Evolutionary conservation across 129 eudicot species (phyloP).

Genomic region (Pseudognaphalium luteoalbum): DNA sequence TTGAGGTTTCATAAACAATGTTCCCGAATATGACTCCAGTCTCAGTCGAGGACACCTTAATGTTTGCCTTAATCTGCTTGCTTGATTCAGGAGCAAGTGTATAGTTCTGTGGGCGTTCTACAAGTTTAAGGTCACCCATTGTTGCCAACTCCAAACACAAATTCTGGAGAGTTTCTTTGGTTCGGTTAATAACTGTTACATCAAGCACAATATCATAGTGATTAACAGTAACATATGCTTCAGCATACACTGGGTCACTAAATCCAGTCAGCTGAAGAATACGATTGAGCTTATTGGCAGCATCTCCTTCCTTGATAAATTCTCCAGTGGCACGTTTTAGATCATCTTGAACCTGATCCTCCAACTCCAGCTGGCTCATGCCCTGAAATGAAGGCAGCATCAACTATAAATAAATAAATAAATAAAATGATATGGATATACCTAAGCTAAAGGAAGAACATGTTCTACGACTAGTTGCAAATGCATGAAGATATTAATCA

Average conservation of each 20-base stretch:
- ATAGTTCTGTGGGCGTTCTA: conserved; percentile 95
- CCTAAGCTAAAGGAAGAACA: neutral
- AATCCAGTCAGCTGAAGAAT: conserved; percentile 96
- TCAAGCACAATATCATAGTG: conserved; percentile 97
- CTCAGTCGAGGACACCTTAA: conserved; percentile 97
- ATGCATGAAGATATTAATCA: neutral
- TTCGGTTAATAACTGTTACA: conserved; percentile 89
- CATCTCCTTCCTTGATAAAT: conserved; percentile 79
- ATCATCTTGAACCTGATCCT: conserved; percentile 96
- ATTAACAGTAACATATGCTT: conserved; percentile 95
- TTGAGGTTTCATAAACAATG: conserved; percentile 92
- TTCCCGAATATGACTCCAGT: conserved; percentile 97
- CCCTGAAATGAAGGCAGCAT: conserved; percentile 47
- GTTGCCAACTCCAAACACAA: conserved; percentile 96
- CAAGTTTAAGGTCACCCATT: conserved; percentile 99
- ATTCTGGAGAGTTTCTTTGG: conserved; percentile 93
- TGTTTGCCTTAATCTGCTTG: conserved; percentile 94
- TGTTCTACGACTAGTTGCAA: neutral
- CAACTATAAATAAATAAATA: neutral
- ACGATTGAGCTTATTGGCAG: conserved; percentile 86
- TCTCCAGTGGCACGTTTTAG: conserved; percentile 97
- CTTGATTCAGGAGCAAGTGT: conserved; percentile 94
- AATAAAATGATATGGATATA: too few species aligned
- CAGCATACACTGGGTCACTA: conserved; percentile 97
- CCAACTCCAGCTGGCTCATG: conserved; percentile 96